Percentiles rank a stretch among this genome's conserved stretches.
Conservation (phyloP, 169 alveolate genomes). For the Perkinsus olseni region DNA sequence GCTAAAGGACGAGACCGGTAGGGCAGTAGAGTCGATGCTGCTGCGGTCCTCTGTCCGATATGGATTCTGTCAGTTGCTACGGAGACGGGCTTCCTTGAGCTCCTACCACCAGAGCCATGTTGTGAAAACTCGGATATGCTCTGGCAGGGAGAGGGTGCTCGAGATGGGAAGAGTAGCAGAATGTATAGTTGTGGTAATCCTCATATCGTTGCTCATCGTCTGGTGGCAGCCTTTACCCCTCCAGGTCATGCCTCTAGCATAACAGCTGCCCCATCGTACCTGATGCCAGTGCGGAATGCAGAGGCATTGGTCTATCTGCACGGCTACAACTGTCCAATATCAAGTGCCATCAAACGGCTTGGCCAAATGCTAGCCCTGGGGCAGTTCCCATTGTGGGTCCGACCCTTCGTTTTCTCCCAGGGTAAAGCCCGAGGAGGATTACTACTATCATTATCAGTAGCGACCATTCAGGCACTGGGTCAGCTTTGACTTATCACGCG, state of each 20-base stretch:
- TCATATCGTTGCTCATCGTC: not conserved
- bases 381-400: conserved; percentile 29
- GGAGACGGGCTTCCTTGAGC: not conserved
- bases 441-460: not conserved
- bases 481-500: conserved; percentile 19
- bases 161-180: too few relatives aligned
- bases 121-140: not conserved
- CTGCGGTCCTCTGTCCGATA: not conserved
- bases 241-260: not conserved
- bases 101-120: not conserved
- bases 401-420: conserved; percentile 34
- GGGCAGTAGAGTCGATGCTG: not conserved
- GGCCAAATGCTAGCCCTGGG: conserved; percentile 40
- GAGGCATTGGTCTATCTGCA: conserved; percentile 30
- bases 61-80: not conserved
- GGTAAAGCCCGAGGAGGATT: conserved; percentile 5
- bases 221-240: not conserved
- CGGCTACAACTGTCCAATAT: conserved; percentile 27
- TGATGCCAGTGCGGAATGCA: conserved; percentile 15
- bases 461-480: conserved; percentile 9
- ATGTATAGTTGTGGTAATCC: not conserved
- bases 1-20: not conserved
- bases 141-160: too few relatives aligned
- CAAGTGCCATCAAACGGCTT: conserved; percentile 28
- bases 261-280: not conserved